Evolutionary conservation across 164 flowering plant genomes (phyloP).

Genomic region (Vitis rotundifolia): DNA sequence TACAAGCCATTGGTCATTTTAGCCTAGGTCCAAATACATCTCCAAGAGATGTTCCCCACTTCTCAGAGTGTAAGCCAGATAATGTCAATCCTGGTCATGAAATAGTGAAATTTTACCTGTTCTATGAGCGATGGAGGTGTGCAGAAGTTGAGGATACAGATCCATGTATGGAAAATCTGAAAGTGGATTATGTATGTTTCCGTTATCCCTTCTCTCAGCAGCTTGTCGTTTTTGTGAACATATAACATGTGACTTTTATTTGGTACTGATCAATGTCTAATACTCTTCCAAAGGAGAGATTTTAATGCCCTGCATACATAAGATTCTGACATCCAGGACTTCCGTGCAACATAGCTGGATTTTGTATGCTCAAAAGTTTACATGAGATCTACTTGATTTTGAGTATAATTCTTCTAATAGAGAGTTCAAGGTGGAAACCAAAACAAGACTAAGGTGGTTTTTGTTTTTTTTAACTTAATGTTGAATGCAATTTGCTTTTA

Average conservation of each 20-base stretch:
- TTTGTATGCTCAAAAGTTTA: too few relatives aligned
- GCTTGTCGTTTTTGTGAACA: not conserved
- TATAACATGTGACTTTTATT: not conserved
- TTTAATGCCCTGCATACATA: not conserved
- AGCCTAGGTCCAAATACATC: slow-evolving; percentile 56
- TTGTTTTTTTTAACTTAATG: too few relatives aligned
- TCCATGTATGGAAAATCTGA: slow-evolving; percentile 33
- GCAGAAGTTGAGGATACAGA: slow-evolving; percentile 62
- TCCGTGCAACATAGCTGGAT: not conserved
- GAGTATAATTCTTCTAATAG: too few relatives aligned
- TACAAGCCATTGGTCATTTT: slow-evolving; percentile 85
- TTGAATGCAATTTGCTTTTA: too few relatives aligned
- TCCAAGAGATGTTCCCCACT: slow-evolving; percentile 62
- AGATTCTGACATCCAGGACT: not conserved
- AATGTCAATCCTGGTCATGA: slow-evolving; percentile 48
- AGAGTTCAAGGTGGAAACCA: too few relatives aligned
- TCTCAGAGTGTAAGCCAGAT: slow-evolving; percentile 32
- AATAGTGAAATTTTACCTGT: slow-evolving; percentile 66
- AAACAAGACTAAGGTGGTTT: too few relatives aligned
- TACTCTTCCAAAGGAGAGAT: not conserved
- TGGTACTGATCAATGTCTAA: not conserved
- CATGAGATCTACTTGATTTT: too few relatives aligned
- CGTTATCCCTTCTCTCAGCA: not conserved
- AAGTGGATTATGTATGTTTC: slow-evolving; percentile 49
- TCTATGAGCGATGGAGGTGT: slow-evolving; percentile 74